Evolutionary conservation across 2,329 filamentous ascomycete genomes (phyloP), one percentile per base, ranked within the genome.

Genomic region (Conoideocrella luteorostrata): DNA sequence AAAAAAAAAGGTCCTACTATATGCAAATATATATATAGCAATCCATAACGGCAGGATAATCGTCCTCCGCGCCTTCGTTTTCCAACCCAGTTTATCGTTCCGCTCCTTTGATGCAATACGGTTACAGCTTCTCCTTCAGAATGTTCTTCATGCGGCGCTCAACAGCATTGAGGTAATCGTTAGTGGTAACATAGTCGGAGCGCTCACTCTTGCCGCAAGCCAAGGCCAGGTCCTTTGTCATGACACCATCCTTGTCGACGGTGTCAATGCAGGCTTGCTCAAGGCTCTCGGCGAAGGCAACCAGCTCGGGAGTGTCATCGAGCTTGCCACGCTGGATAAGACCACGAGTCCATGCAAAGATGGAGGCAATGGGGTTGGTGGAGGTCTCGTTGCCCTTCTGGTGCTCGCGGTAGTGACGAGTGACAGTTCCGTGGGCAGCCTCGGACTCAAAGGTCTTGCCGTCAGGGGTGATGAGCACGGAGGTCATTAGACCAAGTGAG

Each of bases 181-280:
- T 79, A 46, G 91, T 97, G 42, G 89, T 96, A 55, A 95, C 93
- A 70, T 90, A 97, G 61, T 88, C 84, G 57, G 80, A 80, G 54
- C 87, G 80, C 49, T 79, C 84, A 58, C 84, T 89, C 77, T 90
- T 90, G 59, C 93, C 93, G 65, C 87, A 93, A 39, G 90, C 86
- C 47, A 97, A 79, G n/a, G 93, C 93, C 57, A 98, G 71, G 69
- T 98, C 93, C 82, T 98, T 98, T 67, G 93, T 98, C 93, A 97
- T 98, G 72, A 97, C 86, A 50, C 87, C 87, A 62, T 97, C 91
- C 47, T 86, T 68, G 64, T 97, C 87, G 54, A 98, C 93, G 21
- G 91, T 91, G 66, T 97, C 89, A 47, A 96, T 76, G 66, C 93
- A 96, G 29, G 93, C 93, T 67, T 86, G 77, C 78, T 98, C 93